phyloP scores from a whole-genome alignment of 345 rosid species.

The Linum tenue region DNA sequence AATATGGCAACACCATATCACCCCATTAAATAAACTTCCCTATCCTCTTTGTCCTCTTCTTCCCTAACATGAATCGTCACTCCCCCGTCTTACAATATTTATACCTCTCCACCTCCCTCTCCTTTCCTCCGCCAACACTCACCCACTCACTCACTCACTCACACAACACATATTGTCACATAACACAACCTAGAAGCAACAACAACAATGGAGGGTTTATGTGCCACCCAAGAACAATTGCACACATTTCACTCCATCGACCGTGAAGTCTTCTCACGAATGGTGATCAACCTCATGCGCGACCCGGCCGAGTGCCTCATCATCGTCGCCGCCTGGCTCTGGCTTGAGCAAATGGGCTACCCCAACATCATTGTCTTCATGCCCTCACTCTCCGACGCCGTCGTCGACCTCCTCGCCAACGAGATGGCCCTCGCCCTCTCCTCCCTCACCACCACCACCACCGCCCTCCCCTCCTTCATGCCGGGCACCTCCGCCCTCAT shows the following conservation, averaged over 20 bases:
- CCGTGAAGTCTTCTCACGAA: slow-evolving; percentile 28
- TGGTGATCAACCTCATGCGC: slow-evolving; percentile 24
- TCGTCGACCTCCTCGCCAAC: slow-evolving; percentile 23
- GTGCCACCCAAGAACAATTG: slow-evolving; percentile 23
- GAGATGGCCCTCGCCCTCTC: slow-evolving; percentile 25
- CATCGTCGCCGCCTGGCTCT: slow-evolving; percentile 38
- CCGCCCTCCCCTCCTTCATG: slow-evolving; percentile 1
- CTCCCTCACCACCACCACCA: slow-evolving; percentile 11
- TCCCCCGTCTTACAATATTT: too few species aligned
- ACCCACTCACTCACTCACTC: background rate
- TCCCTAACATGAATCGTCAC: too few species aligned
- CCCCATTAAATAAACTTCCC: too few species aligned
- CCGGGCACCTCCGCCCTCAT: slow-evolving; percentile 23
- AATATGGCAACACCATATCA: too few species aligned
- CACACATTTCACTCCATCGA: slow-evolving; percentile 30
- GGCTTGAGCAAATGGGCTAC: slow-evolving; percentile 35
- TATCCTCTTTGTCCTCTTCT: too few species aligned
- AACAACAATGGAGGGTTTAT: too few species aligned
- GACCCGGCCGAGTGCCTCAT: slow-evolving; percentile 29
- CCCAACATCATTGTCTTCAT: slow-evolving; percentile 25
- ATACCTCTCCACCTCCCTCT: too few species aligned
- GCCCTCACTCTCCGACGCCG: slow-evolving; percentile 11
- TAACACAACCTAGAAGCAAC: too few species aligned
- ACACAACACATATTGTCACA: slow-evolving; percentile 15
- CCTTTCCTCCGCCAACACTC: too few species aligned